Conservation (phyloP, 768 basidiomycete species). For the Termitomyces sp. region DNA sequence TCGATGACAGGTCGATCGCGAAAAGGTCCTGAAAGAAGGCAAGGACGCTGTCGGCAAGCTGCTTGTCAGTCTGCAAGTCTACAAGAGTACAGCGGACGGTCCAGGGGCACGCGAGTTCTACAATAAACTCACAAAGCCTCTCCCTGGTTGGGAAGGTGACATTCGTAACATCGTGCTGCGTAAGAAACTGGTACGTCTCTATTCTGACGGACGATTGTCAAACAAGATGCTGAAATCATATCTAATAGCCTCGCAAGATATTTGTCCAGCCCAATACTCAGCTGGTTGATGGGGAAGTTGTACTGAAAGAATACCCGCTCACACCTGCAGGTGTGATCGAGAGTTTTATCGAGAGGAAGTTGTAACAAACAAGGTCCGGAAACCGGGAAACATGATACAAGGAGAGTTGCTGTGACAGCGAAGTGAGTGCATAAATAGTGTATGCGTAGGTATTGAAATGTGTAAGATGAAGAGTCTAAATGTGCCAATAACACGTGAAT, state of each 20-base stretch:
- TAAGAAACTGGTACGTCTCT: conserved; percentile 64
- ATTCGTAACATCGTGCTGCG: conserved; percentile 71
- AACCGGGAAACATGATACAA: background rate
- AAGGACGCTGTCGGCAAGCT: conserved; percentile 66
- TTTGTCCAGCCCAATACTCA: conserved; percentile 83
- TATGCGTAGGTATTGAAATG: conserved; percentile 3
- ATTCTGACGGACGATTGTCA: background rate
- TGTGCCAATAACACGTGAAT: conserved; percentile 5
- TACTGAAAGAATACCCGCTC: conserved; percentile 75
- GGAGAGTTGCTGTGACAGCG: conserved; percentile 4
- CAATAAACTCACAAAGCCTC: conserved; percentile 70
- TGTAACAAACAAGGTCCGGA: conserved; percentile 24
- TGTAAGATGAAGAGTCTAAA: conserved; percentile 8
- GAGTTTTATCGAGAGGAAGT: conserved; percentile 70
- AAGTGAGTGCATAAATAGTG: background rate
- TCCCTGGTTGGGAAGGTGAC: conserved; percentile 66
- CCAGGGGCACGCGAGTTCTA: conserved; percentile 76
- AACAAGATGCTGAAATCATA: background rate
- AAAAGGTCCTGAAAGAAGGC: conserved; percentile 59
- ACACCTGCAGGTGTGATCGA: conserved; percentile 71
- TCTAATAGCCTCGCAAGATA: conserved; percentile 72
- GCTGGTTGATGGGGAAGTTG: conserved; percentile 59
- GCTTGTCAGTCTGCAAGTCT: conserved; percentile 75
- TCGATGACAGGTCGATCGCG: conserved; percentile 58
- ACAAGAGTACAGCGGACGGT: conserved; percentile 83